A percentile compares a stretch with the other conserved stretches of the same genome.
These are phyloP conservation scores for Fusarium succisae DNA, from an alignment of 2,329 filamentous ascomycete species.

Conservation along the genomic window DNA sequence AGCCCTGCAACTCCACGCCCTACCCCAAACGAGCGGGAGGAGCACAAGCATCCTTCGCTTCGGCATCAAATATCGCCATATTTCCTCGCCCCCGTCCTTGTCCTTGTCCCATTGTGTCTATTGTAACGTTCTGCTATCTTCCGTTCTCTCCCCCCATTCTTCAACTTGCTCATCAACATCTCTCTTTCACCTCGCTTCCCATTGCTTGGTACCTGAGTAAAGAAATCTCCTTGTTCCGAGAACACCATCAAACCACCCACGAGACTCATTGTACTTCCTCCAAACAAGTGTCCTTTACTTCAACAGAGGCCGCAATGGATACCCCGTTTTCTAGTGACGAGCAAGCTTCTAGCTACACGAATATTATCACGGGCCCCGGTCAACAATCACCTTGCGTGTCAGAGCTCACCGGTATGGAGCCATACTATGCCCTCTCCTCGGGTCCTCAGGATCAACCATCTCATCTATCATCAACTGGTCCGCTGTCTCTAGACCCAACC, in stretches of 20 bases:
- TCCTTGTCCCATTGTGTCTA: slow-evolving; percentile 42
- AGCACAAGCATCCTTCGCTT: slow-evolving; percentile 39
- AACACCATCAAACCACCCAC: slow-evolving; percentile 31
- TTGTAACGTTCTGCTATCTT: slow-evolving; percentile 40
- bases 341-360: slow-evolving; percentile 48
- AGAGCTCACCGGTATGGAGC: slow-evolving; percentile 40
- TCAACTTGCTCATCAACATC: slow-evolving; percentile 22
- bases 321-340: slow-evolving; percentile 43
- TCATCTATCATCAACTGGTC: slow-evolving; percentile 36
- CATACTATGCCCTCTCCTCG: slow-evolving; percentile 39
- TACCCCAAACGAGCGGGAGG: slow-evolving; percentile 37
- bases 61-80: slow-evolving; percentile 41
- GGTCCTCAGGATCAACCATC: slow-evolving; percentile 32
- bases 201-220: slow-evolving; percentile 29
- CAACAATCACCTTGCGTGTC: slow-evolving; percentile 43
- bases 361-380: slow-evolving; percentile 36
- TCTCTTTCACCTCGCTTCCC: slow-evolving; percentile 23
- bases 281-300: slow-evolving; percentile 24
- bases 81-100: slow-evolving; percentile 35
- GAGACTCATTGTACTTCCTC: slow-evolving; percentile 36
- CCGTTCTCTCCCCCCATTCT: slow-evolving; percentile 21
- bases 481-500: slow-evolving; percentile 30
- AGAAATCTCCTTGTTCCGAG: slow-evolving; percentile 26
- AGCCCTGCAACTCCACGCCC: slow-evolving; percentile 29
- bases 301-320: slow-evolving; percentile 39